phyloP scores from a whole-genome alignment of 495 filamentous ascomycete species.

The Opeltia flavorubescens region DNA sequence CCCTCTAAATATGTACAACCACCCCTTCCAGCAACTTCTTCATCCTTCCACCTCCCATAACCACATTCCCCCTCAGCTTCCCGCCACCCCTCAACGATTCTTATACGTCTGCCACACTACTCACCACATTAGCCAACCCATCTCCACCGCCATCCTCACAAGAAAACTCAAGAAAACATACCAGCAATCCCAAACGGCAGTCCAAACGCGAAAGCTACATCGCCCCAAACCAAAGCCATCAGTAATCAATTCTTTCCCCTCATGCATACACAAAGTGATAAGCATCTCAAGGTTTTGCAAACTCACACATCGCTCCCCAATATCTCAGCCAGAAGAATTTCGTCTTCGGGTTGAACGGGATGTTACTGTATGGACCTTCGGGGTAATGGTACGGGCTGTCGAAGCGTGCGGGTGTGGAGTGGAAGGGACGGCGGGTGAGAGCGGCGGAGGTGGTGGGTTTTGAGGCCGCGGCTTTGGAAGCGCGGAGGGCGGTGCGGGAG shows the following conservation, averaged over 20 bases:
- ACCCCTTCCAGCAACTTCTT: not conserved
- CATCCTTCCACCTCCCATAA: not conserved
- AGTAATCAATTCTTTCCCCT: no score
- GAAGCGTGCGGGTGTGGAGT: conserved; percentile 73
- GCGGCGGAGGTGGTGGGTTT: no score
- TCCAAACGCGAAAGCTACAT: conserved; percentile 56
- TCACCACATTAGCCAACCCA: conserved; percentile 2
- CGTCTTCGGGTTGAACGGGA: conserved; percentile 91
- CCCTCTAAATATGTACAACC: not conserved
- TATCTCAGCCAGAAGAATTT: conserved; percentile 69
- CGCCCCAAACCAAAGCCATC: no score
- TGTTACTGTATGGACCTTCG: conserved; percentile 84
- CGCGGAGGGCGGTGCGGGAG: conserved; percentile 62
- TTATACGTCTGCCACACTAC: conserved; percentile 83
- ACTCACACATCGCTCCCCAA: conserved; percentile 65
- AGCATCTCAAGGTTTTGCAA: conserved; percentile 3
- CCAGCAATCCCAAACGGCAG: conserved; percentile 69
- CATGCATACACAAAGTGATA: conserved; percentile 28
- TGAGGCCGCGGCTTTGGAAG: conserved; percentile 43
- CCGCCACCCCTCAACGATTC: conserved; percentile 15
- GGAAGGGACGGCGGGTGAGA: conserved; percentile 85
- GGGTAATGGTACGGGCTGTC: conserved; percentile 94
- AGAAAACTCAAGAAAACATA: conserved; percentile 30
- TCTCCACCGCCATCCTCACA: conserved; percentile 1
- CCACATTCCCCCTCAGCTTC: not conserved